Percentiles rank a stretch among this genome's conserved stretches.
phyloP scores from a whole-genome alignment of 1,284 basidiomycete species.

The Cryptococcus depauperatus region DNA sequence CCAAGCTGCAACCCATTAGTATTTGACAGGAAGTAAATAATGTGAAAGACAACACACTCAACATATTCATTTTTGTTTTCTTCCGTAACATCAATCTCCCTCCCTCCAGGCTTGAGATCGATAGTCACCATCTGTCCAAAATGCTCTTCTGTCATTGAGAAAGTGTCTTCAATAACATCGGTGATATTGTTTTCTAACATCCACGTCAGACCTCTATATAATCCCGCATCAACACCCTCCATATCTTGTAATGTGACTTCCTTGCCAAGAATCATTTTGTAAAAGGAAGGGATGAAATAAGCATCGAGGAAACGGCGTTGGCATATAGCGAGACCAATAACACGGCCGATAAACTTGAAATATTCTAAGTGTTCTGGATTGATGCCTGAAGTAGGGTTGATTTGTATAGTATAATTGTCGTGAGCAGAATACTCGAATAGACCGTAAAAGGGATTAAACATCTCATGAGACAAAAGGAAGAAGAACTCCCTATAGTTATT shows the following conservation, averaged over 20 bases:
- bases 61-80: conserved; percentile 99
- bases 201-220: conserved; percentile 89
- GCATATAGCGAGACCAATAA: conserved; percentile 92
- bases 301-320: conserved; percentile 97
- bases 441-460: conserved; percentile 98
- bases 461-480: conserved; percentile 97
- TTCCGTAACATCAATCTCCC: conserved; percentile 79
- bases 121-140: conserved; percentile 95
- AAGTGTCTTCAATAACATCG: conserved; percentile 89
- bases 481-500: conserved; percentile 75
- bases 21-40: conserved; percentile 5
- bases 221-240: conserved; percentile 80
- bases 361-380: conserved; percentile 99
- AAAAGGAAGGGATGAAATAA: conserved; percentile 97
- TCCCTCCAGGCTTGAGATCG: conserved; percentile 82
- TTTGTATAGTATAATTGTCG: conserved; percentile 98
- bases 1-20: conserved; percentile 52
- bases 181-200: conserved; percentile 98
- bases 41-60: conserved; percentile 48
- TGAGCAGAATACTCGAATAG: conserved; percentile 98
- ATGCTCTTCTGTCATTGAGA: conserved; percentile 87
- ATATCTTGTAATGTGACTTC: conserved; percentile 76
- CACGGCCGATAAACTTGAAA: conserved; percentile 98
- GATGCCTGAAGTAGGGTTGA: conserved; percentile 93
- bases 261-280: conserved; percentile 96